These are phyloP conservation scores for Tulasnella sp. DNA, from an alignment of 768 basidiomycete species.

Conservation along the genomic window DNA sequence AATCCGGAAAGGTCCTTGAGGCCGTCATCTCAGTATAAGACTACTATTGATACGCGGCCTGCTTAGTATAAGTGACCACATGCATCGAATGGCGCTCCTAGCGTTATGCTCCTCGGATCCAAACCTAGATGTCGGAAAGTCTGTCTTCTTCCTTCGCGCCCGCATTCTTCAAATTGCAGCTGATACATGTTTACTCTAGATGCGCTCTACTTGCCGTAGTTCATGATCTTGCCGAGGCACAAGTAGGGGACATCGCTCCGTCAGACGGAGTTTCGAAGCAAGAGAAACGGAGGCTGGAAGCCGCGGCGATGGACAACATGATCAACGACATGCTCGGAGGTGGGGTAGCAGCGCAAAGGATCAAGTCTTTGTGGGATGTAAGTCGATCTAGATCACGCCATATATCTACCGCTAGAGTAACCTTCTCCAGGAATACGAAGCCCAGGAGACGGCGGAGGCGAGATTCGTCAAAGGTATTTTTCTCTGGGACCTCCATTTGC, in stretches of 20 bases:
- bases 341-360: slow-evolving; percentile 47
- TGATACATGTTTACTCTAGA: slow-evolving; percentile 26
- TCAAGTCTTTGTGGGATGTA: slow-evolving; percentile 62
- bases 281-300: slow-evolving; percentile 69
- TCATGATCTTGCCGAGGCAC: slow-evolving; percentile 94
- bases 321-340: slow-evolving; percentile 79
- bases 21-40: too few species aligned
- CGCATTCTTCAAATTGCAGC: background rate
- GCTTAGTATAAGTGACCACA: slow-evolving; percentile 85
- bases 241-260: slow-evolving; percentile 93
- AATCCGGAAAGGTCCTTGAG: slow-evolving; percentile 77
- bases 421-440: slow-evolving; percentile 91
- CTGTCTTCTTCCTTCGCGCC: slow-evolving; percentile 23
- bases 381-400: too few species aligned
- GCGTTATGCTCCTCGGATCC: slow-evolving; percentile 74
- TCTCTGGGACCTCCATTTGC: too few species aligned
- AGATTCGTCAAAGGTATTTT: slow-evolving; percentile 69
- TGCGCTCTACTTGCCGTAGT: slow-evolving; percentile 85
- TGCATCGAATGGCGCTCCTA: slow-evolving; percentile 95
- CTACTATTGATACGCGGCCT: background rate
- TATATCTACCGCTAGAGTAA: background rate
- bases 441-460: slow-evolving; percentile 57
- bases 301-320: slow-evolving; percentile 84
- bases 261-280: slow-evolving; percentile 72
- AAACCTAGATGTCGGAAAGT: slow-evolving; percentile 67